Evolutionary conservation across 805 yeast genomes (phyloP).

Genomic region (Kuraishia capsulata): DNA sequence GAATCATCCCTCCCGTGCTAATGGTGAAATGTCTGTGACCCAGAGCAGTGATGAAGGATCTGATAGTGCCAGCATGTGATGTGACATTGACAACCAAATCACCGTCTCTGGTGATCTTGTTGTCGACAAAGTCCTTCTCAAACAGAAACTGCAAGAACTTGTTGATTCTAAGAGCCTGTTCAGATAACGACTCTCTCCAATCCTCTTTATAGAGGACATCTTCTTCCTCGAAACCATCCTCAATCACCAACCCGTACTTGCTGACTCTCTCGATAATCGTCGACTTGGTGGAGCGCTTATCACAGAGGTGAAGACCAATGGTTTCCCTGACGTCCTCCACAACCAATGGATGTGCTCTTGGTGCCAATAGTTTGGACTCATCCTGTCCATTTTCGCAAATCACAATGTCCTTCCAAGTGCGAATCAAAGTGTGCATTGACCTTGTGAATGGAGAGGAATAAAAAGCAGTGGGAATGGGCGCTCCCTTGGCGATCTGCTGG

Average conservation of each 20-base stretch:
- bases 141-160: slow-evolving; percentile 33
- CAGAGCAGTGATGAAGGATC: slow-evolving; percentile 38
- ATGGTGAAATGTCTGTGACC: slow-evolving; percentile 50
- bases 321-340: slow-evolving; percentile 52
- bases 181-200: slow-evolving; percentile 37
- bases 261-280: slow-evolving; percentile 29
- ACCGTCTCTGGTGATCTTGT: slow-evolving; percentile 10
- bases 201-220: slow-evolving; percentile 37
- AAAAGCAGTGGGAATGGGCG: slow-evolving; percentile 46
- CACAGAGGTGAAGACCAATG: slow-evolving; percentile 51
- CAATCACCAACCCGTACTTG: slow-evolving; percentile 31
- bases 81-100: slow-evolving; percentile 34
- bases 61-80: slow-evolving; percentile 55
- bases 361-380: slow-evolving; percentile 6
- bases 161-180: slow-evolving; percentile 41
- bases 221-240: slow-evolving; percentile 35
- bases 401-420: slow-evolving; percentile 25
- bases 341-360: slow-evolving; percentile 16
- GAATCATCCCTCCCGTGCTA: slow-evolving; percentile 60
- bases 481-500: slow-evolving; percentile 32
- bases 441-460: slow-evolving; percentile 60
- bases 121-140: slow-evolving; percentile 15
- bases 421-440: slow-evolving; percentile 44
- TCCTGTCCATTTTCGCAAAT: neutral
- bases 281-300: slow-evolving; percentile 36